Conservation (phyloP, 2,329 filamentous ascomycete species). For the Biscogniauxia marginata region DNA sequence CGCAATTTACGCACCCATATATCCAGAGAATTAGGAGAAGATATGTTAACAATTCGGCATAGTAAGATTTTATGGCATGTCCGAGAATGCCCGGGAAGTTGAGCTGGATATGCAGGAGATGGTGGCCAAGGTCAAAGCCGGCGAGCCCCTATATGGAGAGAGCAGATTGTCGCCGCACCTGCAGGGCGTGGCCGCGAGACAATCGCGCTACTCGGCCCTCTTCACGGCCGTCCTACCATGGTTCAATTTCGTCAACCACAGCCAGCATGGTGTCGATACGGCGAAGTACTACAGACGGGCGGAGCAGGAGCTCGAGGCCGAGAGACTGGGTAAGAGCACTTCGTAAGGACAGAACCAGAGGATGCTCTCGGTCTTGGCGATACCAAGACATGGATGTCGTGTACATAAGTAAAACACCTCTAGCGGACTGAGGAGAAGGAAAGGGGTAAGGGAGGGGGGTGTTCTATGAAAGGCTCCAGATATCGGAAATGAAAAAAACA, state of each 20-base stretch:
- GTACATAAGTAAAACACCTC: conserved; percentile 11
- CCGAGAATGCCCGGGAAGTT: conserved; percentile 86
- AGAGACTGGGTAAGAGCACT: conserved; percentile 44
- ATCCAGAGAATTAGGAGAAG: not conserved
- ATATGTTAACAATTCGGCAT: conserved; percentile 8
- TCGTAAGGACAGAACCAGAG: not conserved
- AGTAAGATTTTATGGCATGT: conserved; percentile 96
- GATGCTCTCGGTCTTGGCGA: not conserved
- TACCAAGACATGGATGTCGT: conserved; percentile 4
- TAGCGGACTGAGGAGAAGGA: not conserved
- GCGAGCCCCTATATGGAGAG: conserved; percentile 84
- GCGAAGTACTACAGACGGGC: conserved; percentile 98
- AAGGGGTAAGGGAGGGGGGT: not conserved
- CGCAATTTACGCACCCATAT: not conserved
- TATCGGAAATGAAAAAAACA: not conserved
- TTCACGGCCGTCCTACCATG: conserved; percentile 85
- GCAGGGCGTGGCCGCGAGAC: conserved; percentile 88
- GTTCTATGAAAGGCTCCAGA: not conserved
- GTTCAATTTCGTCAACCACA: conserved; percentile 99
- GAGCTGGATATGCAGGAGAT: conserved; percentile 98
- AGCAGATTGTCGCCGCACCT: conserved; percentile 79
- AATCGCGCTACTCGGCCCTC: conserved; percentile 86
- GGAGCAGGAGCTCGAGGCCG: conserved; percentile 86
- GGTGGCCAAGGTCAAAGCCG: conserved; percentile 92
- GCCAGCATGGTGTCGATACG: conserved; percentile 92